These are phyloP conservation scores for Termitomyces sp. DNA, from an alignment of 768 basidiomycete species.

Conservation along the genomic window DNA sequence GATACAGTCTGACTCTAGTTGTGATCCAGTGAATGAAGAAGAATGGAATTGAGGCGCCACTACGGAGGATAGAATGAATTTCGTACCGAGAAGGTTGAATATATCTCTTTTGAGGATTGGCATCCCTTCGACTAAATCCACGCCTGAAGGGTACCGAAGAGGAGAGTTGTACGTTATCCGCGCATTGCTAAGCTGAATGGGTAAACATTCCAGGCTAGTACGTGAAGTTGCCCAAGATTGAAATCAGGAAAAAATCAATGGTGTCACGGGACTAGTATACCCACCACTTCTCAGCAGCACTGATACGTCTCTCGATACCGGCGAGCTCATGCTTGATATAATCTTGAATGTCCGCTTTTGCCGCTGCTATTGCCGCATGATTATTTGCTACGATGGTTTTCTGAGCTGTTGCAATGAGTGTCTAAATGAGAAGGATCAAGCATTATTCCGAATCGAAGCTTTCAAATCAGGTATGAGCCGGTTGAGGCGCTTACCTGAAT, in stretches of 20 bases:
- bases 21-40: no score
- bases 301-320: background rate
- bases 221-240: background rate
- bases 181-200: no score
- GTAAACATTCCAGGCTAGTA: background rate
- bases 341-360: background rate
- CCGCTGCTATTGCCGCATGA: background rate
- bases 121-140: background rate
- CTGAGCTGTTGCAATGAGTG: background rate
- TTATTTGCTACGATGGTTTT: background rate
- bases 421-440: background rate
- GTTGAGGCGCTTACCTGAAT: background rate
- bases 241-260: background rate
- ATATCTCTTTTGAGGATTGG: background rate
- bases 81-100: background rate
- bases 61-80: background rate
- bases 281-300: background rate
- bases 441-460: background rate
- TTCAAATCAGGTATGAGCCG: background rate
- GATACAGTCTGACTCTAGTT: slow-evolving; percentile 1
- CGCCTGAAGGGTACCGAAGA: background rate
- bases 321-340: background rate
- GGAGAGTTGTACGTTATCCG: no score
- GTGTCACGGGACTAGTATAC: background rate
- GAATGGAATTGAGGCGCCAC: no score